Percentiles rank a stretch among this genome's conserved stretches.
phyloP scores from a whole-genome alignment of 2,329 filamentous ascomycete genomes.

The Xylaria sp. region DNA sequence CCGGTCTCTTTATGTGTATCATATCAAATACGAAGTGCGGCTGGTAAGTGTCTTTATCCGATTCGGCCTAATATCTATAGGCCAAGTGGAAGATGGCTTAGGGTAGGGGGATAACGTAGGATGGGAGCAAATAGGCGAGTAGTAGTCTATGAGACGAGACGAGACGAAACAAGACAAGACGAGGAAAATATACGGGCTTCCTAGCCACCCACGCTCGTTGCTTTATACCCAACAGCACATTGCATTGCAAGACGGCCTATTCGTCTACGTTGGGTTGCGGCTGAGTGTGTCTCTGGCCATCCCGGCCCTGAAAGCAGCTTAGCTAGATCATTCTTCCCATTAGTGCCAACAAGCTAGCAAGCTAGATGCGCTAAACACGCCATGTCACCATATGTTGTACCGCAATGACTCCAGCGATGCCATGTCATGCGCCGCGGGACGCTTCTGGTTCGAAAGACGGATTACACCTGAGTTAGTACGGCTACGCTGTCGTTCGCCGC shows the following conservation, averaged over 20 bases:
- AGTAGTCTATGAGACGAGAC: neutral
- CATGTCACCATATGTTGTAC: conserved; percentile 19
- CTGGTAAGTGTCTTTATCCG: conserved; percentile 28
- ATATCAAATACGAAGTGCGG: conserved; percentile 14
- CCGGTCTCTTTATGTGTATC: conserved; percentile 5
- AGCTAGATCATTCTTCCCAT: conserved; percentile 1
- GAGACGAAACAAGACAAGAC: neutral
- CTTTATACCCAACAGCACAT: conserved; percentile 23
- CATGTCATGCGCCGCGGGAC: conserved; percentile 7
- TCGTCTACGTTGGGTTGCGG: conserved; percentile 25
- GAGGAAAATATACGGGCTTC: conserved; percentile 1
- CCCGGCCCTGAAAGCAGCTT: conserved; percentile 19
- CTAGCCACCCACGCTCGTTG: neutral
- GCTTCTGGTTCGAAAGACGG: neutral
- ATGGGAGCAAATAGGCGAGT: conserved; percentile 2
- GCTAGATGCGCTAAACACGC: conserved; percentile 25
- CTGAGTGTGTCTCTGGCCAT: conserved; percentile 27
- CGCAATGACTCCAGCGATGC: neutral
- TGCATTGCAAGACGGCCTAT: conserved; percentile 13
- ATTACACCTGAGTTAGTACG: neutral
- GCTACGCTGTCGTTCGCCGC: conserved; percentile 10
- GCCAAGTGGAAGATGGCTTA: conserved; percentile 5
- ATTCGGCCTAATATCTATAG: conserved; percentile 21
- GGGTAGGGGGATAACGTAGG: neutral
- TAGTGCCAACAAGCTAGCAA: conserved; percentile 14